Base-by-base conservation (phyloP, 1,284 basidiomycete genomes). In the Mycosarcoma maydis region DNA sequence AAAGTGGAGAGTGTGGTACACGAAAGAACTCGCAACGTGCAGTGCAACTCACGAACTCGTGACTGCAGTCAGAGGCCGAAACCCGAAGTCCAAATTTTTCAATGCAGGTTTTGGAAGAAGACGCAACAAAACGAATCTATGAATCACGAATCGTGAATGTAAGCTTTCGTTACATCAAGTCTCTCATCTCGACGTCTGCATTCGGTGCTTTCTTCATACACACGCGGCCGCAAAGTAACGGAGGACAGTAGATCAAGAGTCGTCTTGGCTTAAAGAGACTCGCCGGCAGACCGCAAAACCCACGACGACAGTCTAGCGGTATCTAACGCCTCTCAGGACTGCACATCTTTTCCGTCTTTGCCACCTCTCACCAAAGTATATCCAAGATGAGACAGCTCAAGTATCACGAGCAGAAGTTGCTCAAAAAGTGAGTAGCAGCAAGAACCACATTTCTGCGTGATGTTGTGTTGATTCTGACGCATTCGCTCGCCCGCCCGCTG, bases 381-480 rank as follows among this genome's bases (percentile, higher is more conserved):
- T 29, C 7, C 47, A 69, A 40, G 19, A 81, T 81, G 80, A 53
- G 80, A 29, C 75, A 81, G 51, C 75, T 81, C 60, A 81, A 81
- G 43, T 70, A 68, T 40, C 80, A 81, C 52, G 80, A 81, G 68
- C 64, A 78, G 45, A 80, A 80, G 64, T 67, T 81, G 60, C 80
- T 81, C 52, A 81, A 81, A 49, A 81, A 81, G 77, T 78, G 49
- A 47, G 77, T 69, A n/a, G 6, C 2, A 30, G 14, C 29, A 8
- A 30, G 45, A 47, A 37, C 36, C 36, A 16, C 13, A 29, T 29
- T 16, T 45, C 17, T 11, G 6, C n/a, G n/a, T n/a, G n/a, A n/a
- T n/a, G n/a, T n/a, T n/a, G n/a, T n/a, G n/a, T n/a, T n/a, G 2
- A 19, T 8, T 11, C 4, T 20, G 16, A 33, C 44, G 4, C 16